Evolutionary conservation across 441 rosid genomes (phyloP).

Genomic region (Pelargonium fulgidum): DNA sequence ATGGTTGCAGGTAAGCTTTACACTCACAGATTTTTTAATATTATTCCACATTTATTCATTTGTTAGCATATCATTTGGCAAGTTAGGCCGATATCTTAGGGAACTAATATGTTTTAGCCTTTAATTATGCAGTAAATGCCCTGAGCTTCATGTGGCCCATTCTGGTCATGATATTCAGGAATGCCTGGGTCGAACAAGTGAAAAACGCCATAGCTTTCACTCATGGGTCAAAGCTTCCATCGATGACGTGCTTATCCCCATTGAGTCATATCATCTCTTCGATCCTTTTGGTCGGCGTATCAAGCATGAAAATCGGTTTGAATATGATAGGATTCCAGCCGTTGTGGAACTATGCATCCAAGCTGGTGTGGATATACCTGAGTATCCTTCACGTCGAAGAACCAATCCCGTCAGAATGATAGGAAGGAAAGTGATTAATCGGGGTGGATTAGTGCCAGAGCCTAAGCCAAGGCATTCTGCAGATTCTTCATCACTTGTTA

Average conservation of each 20-base stretch:
- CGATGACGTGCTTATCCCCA: constrained; percentile 49
- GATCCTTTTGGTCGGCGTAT: constrained; percentile 59
- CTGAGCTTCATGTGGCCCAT: constrained; percentile 51
- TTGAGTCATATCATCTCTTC: constrained; percentile 57
- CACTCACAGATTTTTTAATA: background rate
- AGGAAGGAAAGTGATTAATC: constrained; percentile 63
- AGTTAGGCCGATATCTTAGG: background rate
- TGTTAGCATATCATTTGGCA: background rate
- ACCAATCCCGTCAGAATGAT: constrained; percentile 65
- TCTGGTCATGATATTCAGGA: constrained; percentile 46
- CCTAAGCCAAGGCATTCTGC: constrained; percentile 50
- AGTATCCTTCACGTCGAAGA: constrained; percentile 76
- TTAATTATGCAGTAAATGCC: constrained; percentile 45
- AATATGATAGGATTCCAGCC: constrained; percentile 58
- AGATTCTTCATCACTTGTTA: constrained; percentile 41
- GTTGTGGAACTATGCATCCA: constrained; percentile 66
- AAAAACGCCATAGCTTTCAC: constrained; percentile 45
- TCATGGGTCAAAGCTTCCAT: constrained; percentile 56
- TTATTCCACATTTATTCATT: too few relatives aligned
- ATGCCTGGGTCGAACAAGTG: constrained; percentile 38
- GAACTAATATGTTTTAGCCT: constrained; percentile 14
- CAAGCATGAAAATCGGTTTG: constrained; percentile 57
- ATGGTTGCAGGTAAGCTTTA: constrained; percentile 59
- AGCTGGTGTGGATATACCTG: constrained; percentile 64
- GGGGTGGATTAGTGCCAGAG: constrained; percentile 61